Conservation (phyloP, 2,329 filamentous ascomycete genomes). For the Davidsoniella virescens region DNA sequence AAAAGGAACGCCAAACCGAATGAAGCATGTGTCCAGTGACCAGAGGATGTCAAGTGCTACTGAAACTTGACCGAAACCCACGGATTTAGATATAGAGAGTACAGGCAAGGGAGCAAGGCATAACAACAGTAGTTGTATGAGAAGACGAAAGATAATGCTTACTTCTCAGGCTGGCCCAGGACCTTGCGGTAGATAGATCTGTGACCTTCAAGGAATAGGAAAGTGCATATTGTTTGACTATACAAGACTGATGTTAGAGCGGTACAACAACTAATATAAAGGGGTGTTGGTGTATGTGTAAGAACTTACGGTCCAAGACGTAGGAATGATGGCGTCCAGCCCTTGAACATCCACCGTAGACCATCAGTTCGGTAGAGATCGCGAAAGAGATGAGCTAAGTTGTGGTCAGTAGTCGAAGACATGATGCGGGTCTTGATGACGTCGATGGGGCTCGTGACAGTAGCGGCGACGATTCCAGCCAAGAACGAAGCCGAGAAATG, state of each 20-base stretch:
- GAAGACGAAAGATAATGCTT: background rate
- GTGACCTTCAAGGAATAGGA: conserved; percentile 74
- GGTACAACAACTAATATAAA: background rate
- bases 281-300: background rate
- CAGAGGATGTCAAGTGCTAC: background rate
- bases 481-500: conserved; percentile 66
- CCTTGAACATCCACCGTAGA: conserved; percentile 71
- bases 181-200: conserved; percentile 56
- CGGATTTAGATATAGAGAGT: conserved; percentile 5
- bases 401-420: conserved; percentile 39
- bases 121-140: conserved; percentile 16
- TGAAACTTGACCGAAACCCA: background rate
- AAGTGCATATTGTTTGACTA: conserved; percentile 71
- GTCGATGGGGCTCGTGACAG: conserved; percentile 70
- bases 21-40: conserved; percentile 1
- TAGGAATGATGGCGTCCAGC: conserved; percentile 67
- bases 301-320: conserved; percentile 43
- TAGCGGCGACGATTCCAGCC: conserved; percentile 70
- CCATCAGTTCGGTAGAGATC: conserved; percentile 59
- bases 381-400: conserved; percentile 41
- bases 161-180: conserved; percentile 25
- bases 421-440: conserved; percentile 84
- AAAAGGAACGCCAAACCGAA: background rate
- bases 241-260: conserved; percentile 12
- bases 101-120: conserved; percentile 15